Conservation (phyloP, 768 basidiomycete genomes). For the Mycena rosella region DNA sequence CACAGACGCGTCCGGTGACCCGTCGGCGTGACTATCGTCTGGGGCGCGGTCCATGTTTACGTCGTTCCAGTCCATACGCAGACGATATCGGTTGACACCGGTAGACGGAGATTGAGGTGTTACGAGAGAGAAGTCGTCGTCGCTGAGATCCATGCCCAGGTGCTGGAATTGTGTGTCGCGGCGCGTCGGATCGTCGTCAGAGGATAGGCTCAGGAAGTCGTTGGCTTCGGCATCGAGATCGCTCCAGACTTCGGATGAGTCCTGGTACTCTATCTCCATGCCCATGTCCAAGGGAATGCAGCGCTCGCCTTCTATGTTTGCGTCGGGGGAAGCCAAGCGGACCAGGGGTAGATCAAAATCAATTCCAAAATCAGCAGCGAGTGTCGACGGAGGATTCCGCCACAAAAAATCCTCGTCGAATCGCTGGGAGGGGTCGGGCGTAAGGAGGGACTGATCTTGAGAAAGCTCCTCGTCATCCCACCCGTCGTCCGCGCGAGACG, state of each 20-base stretch:
- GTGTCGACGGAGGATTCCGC: slow-evolving; percentile 7
- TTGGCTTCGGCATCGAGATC: slow-evolving; percentile 23
- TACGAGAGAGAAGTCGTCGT: slow-evolving; percentile 23
- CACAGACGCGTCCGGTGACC: slow-evolving; percentile 33
- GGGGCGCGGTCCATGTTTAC: slow-evolving; percentile 21
- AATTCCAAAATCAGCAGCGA: slow-evolving; percentile 10
- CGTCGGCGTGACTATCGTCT: slow-evolving; percentile 14
- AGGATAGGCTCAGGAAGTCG: slow-evolving; percentile 25
- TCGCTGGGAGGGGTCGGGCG: slow-evolving; percentile 31
- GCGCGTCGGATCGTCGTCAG: slow-evolving; percentile 3
- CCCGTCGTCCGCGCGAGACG: not conserved
- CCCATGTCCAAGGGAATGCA: slow-evolving; percentile 16
- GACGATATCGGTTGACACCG: not conserved
- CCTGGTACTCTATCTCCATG: slow-evolving; percentile 29
- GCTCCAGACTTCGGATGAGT: slow-evolving; percentile 32
- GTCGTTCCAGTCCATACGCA: slow-evolving; percentile 28
- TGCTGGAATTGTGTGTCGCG: not conserved
- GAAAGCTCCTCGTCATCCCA: slow-evolving; percentile 42
- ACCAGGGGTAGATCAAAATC: slow-evolving; percentile 23
- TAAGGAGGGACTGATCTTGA: slow-evolving; percentile 34
- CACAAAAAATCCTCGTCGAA: slow-evolving; percentile 37
- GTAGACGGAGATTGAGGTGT: slow-evolving; percentile 1
- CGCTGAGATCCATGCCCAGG: not conserved
- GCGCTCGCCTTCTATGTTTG: slow-evolving; percentile 30
- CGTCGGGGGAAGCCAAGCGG: not conserved